phyloP scores from a whole-genome alignment of 805 yeast species.

The Middelhovenomyces tepae region DNA sequence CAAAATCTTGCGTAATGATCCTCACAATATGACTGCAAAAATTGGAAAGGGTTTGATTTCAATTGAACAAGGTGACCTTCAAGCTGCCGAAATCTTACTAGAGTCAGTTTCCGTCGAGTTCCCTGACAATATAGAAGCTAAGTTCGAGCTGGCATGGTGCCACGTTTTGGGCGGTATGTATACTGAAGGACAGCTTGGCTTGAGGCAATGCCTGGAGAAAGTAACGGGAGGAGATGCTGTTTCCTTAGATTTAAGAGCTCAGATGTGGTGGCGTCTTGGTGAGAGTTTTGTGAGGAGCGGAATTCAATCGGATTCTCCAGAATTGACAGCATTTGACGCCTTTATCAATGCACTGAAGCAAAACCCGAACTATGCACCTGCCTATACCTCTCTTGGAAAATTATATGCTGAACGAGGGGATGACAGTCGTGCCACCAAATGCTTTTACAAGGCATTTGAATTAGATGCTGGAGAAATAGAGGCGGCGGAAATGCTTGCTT shows the following conservation, averaged over 20 bases:
- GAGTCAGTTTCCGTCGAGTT: slow-evolving; percentile 38
- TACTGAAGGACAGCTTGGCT: slow-evolving; percentile 42
- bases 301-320: slow-evolving; percentile 16
- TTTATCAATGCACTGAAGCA: slow-evolving; percentile 53
- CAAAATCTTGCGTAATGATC: slow-evolving; percentile 40
- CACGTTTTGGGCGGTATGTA: slow-evolving; percentile 44
- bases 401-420: slow-evolving; percentile 58
- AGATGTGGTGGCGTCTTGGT: slow-evolving; percentile 65
- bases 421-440: slow-evolving; percentile 62
- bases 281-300: slow-evolving; percentile 46
- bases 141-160: slow-evolving; percentile 74
- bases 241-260: slow-evolving; percentile 49
- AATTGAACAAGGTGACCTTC: slow-evolving; percentile 52
- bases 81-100: slow-evolving; percentile 47
- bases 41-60: slow-evolving; percentile 77
- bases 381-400: slow-evolving; percentile 73
- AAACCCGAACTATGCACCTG: slow-evolving; percentile 59
- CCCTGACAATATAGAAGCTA: slow-evolving; percentile 52
- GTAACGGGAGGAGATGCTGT: slow-evolving; percentile 44
- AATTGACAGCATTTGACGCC: slow-evolving; percentile 34
- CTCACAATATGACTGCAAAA: slow-evolving; percentile 48
- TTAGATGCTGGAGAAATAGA: slow-evolving; percentile 64
- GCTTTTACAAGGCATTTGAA: slow-evolving; percentile 85
- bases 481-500: slow-evolving; percentile 67
- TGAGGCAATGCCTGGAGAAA: slow-evolving; percentile 37